Conservation (phyloP, 495 filamentous ascomycete species). For the Rostrohypoxylon terebratum region DNA sequence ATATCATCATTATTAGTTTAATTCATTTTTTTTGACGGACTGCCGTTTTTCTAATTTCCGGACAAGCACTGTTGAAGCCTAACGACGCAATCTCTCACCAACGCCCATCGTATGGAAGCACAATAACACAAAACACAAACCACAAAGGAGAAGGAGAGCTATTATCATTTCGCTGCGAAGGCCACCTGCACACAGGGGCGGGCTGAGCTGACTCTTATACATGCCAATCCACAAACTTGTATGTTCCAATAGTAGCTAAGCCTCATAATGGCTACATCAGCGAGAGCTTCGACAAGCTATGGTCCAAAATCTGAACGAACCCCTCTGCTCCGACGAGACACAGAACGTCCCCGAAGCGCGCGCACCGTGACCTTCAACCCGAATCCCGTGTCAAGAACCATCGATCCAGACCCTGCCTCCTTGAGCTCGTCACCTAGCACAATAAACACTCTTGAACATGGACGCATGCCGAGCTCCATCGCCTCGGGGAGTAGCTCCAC, state of each 20-base stretch:
- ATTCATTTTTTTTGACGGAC: slow-evolving; percentile 5
- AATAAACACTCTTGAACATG: slow-evolving; percentile 30
- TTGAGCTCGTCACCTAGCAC: slow-evolving; percentile 45
- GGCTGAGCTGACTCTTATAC: slow-evolving; percentile 6
- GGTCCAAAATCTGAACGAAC: slow-evolving; percentile 46
- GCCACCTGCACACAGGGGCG: not conserved
- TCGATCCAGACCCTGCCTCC: slow-evolving; percentile 57
- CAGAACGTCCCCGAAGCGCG: slow-evolving; percentile 49
- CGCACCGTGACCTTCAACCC: slow-evolving; percentile 64
- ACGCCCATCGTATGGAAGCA: slow-evolving; percentile 29
- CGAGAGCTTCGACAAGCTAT: slow-evolving; percentile 39
- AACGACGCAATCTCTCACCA: not conserved
- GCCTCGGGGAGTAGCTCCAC: slow-evolving; percentile 22
- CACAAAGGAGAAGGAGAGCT: slow-evolving; percentile 8
- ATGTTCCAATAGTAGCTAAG: not conserved
- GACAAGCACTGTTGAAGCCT: not conserved
- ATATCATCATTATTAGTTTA: slow-evolving; percentile 1
- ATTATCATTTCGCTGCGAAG: slow-evolving; percentile 2
- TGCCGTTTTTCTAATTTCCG: not conserved
- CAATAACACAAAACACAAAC: slow-evolving; percentile 27
- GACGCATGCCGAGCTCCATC: slow-evolving; percentile 33
- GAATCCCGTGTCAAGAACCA: slow-evolving; percentile 62
- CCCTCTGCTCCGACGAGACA: slow-evolving; percentile 56
- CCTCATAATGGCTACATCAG: slow-evolving; percentile 41
- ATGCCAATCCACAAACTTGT: not conserved